phyloP scores from a whole-genome alignment of 768 basidiomycete genomes.

The Phylloporus sp. region DNA sequence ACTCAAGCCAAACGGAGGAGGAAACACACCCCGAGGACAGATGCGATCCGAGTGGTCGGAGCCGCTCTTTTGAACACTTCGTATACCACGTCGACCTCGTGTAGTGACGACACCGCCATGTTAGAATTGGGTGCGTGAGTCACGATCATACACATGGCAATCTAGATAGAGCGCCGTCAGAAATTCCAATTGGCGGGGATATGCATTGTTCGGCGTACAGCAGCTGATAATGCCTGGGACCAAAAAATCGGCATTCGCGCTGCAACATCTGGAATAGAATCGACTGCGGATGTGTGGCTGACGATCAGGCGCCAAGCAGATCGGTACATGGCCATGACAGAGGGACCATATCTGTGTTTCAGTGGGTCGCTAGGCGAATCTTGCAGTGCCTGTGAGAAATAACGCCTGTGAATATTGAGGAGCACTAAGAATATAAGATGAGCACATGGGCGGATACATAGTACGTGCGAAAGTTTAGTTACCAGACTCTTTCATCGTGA shows the following conservation, averaged over 20 bases:
- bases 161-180: conserved; percentile 32
- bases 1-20: not conserved
- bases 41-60: conserved; percentile 41
- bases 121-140: conserved; percentile 46
- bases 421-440: conserved; percentile 38
- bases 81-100: conserved; percentile 43
- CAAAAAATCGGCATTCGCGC: conserved; percentile 50
- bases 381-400: conserved; percentile 62
- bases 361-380: conserved; percentile 54
- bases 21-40: conserved; percentile 38
- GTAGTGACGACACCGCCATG: conserved; percentile 42
- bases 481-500: conserved; percentile 50
- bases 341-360: conserved; percentile 59
- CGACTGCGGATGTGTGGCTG: conserved; percentile 42
- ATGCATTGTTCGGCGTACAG: conserved; percentile 38
- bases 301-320: conserved; percentile 64
- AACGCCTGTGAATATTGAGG: conserved; percentile 60
- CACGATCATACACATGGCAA: conserved; percentile 54
- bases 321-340: conserved; percentile 67
- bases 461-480: conserved; percentile 10
- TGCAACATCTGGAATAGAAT: conserved; percentile 36
- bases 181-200: not conserved
- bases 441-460: not conserved
- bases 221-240: conserved; percentile 62
- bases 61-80: conserved; percentile 46